Base-by-base conservation (phyloP, 1,284 basidiomycete species). In the Waitea zeae region DNA sequence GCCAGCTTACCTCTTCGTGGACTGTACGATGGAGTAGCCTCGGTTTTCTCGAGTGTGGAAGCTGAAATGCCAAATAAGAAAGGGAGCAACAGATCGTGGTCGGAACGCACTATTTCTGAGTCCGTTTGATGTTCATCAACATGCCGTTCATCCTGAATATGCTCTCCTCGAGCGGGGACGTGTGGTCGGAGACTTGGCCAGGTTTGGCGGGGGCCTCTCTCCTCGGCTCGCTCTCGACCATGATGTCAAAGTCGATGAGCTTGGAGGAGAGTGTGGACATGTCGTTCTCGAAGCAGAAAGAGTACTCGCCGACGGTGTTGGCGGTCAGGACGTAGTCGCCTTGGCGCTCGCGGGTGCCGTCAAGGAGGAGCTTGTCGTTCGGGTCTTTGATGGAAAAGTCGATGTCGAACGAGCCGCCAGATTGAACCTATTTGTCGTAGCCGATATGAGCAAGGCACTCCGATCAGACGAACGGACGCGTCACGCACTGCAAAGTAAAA, bases 221-320 rank as follows among this genome's bases (percentile, higher is more conserved):
- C 34, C 90, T 62, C 1, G 90, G 90, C 52, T 96, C 90, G 41
- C 80, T 88, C 62, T 95, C 89, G 40, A 95, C 86, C 86, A 93
- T 89, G 55, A 93, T 92, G 54, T 95, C 90, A 53, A 96, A 93
- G 58, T 96, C 92, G 44, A 97, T 67, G 37, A 95, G 68, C 57
- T 96, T 95, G 59, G 89, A 61, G 14, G 80, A 80, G 44, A 90
- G 67, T 3, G 82, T 86, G 6, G 79, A 86, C 72, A 88, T 86
- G 60, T 93, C 87, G 57, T 98, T 99, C 52, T 90, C 83, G 53
- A 99, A 96, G 62, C 95, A 99, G 62, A 99, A 98, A 2, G 88
- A 64, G 58, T 97, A 97, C 67, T 99, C 95, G 47, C 93, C 93
- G 38, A 81, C 69, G 24, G 70, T 70, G 58, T 96, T 92, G 11